Evolutionary conservation across 2,329 filamentous ascomycete species (phyloP).

Genomic region (Aureobasidium lini): DNA sequence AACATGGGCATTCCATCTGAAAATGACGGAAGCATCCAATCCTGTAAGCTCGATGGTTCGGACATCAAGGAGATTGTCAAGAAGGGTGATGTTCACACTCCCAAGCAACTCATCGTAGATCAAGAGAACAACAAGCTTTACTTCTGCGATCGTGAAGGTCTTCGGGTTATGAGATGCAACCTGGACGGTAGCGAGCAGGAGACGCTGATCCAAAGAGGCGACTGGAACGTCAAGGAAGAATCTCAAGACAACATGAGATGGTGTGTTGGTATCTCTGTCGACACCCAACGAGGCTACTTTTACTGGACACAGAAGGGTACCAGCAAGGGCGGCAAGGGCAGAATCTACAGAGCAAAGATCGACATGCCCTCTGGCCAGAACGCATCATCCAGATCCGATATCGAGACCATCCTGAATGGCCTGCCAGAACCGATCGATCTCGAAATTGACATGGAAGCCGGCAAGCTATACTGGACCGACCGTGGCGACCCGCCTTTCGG

Average conservation of each 20-base stretch:
- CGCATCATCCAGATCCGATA: constrained; percentile 33
- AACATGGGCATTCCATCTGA: constrained; percentile 20
- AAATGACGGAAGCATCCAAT: constrained; percentile 26
- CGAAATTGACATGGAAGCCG: constrained; percentile 42
- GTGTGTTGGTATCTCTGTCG: constrained; percentile 51
- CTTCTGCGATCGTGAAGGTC: constrained; percentile 39
- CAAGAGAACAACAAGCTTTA: constrained; percentile 27
- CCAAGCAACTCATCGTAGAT: constrained; percentile 35
- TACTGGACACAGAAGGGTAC: constrained; percentile 55
- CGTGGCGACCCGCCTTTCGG: constrained; percentile 49
- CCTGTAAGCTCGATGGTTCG: constrained; percentile 31
- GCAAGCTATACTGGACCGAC: constrained; percentile 54
- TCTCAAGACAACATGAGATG: constrained; percentile 32
- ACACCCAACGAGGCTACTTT: constrained; percentile 35
- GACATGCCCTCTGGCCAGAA: constrained; percentile 30
- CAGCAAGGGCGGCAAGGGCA: constrained; percentile 43
- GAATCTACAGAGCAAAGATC: constrained; percentile 46
- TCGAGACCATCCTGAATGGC: constrained; percentile 35
- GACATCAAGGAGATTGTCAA: constrained; percentile 33
- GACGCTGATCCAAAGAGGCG: constrained; percentile 33
- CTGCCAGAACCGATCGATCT: constrained; percentile 54
- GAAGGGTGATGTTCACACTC: constrained; percentile 41
- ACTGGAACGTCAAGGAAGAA: constrained; percentile 29
- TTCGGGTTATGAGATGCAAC: constrained; percentile 30
- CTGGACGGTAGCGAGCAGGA: constrained; percentile 30